Percentiles rank a stretch among this genome's conserved stretches.
phyloP scores from a whole-genome alignment of 2,329 filamentous ascomycete genomes.

The Boeremia exigua region DNA sequence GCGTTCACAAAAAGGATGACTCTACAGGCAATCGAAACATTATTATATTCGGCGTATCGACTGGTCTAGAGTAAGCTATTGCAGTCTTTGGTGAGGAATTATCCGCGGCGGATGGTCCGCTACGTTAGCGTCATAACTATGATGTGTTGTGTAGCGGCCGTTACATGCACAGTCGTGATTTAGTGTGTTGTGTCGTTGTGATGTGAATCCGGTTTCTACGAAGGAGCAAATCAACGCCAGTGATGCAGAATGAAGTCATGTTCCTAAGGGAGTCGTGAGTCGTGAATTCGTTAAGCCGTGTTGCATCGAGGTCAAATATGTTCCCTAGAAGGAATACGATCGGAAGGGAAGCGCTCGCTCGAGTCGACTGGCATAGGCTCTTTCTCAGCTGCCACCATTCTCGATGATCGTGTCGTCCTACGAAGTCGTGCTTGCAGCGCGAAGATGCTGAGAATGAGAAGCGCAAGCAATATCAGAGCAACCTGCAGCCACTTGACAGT shows the following conservation, averaged over 20 bases:
- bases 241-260: conserved; percentile 3
- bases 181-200: neutral
- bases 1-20: no score
- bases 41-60: conserved; percentile 1
- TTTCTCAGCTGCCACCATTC: conserved; percentile 6
- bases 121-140: neutral
- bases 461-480: conserved; percentile 25
- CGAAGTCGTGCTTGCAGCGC: conserved; percentile 30
- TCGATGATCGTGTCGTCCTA: conserved; percentile 24
- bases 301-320: neutral
- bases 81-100: no score
- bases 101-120: neutral
- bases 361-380: conserved; percentile 9
- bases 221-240: conserved; percentile 1
- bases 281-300: conserved; percentile 1
- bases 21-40: neutral
- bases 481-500: conserved; percentile 41
- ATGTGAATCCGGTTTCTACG: neutral
- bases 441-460: conserved; percentile 32
- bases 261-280: conserved; percentile 1
- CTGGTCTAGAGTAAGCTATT: neutral
- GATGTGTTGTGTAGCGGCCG: neutral
- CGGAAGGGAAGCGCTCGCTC: conserved; percentile 3
- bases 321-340: conserved; percentile 1
- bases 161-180: neutral